A percentile compares a stretch with the other conserved stretches of the same genome.
Conservation (phyloP, 345 rosid species). For the Aurinia saxatilis region DNA sequence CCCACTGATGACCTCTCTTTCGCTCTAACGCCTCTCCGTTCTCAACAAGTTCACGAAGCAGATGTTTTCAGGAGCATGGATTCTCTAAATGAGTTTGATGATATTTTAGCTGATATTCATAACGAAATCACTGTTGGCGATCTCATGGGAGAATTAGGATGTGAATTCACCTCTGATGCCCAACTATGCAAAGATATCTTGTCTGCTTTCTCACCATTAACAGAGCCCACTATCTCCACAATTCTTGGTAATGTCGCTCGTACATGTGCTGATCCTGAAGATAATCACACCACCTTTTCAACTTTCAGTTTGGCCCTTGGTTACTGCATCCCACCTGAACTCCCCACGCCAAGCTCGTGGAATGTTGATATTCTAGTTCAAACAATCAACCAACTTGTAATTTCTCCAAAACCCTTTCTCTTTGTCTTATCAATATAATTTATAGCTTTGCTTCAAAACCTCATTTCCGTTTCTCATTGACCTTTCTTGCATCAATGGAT, state of each 20-base stretch:
- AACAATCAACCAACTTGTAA: conserved; percentile 72
- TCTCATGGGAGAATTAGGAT: conserved; percentile 79
- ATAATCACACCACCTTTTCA: conserved; percentile 44
- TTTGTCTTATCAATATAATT: background rate
- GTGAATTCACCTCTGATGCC: conserved; percentile 71
- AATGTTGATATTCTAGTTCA: conserved; percentile 62
- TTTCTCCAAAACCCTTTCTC: conserved; percentile 12
- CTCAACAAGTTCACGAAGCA: conserved; percentile 48
- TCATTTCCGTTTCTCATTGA: background rate
- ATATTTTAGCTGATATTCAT: conserved; percentile 73
- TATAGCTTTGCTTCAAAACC: background rate
- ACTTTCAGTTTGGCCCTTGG: conserved; percentile 71
- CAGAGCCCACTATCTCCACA: conserved; percentile 64
- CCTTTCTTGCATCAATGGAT: background rate
- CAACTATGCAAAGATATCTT: conserved; percentile 66
- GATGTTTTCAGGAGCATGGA: conserved; percentile 51
- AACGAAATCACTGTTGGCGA: conserved; percentile 73
- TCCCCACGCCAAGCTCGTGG: conserved; percentile 48
- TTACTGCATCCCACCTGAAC: conserved; percentile 38
- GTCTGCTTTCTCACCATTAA: conserved; percentile 60
- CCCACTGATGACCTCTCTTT: conserved; percentile 42
- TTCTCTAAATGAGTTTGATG: conserved; percentile 57
- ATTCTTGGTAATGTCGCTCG: conserved; percentile 54
- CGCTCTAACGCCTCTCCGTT: conserved; percentile 54
- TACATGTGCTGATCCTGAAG: conserved; percentile 32